A percentile compares a stretch with the other conserved stretches of the same genome.
phyloP scores from a whole-genome alignment of 2,329 filamentous ascomycete genomes.

The Fusarium caatingaense region DNA sequence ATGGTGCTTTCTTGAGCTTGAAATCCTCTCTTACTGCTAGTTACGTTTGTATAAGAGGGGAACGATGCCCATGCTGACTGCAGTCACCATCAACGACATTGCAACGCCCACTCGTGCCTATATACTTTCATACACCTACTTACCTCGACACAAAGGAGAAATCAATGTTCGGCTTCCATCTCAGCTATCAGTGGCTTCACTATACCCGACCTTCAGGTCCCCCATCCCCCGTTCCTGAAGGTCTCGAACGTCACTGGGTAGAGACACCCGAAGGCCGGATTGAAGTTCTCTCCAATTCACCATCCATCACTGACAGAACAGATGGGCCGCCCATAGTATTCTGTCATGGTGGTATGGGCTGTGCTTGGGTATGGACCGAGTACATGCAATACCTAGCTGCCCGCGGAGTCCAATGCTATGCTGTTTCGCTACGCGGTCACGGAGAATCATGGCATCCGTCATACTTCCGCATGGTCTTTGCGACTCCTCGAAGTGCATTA shows the following conservation, averaged over 20 bases:
- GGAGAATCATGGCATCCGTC: slow-evolving; percentile 63
- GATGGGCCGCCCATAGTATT: slow-evolving; percentile 59
- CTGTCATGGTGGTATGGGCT: slow-evolving; percentile 65
- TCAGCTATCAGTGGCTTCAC: slow-evolving; percentile 45
- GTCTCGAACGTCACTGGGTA: slow-evolving; percentile 58
- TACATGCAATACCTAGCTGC: slow-evolving; percentile 62
- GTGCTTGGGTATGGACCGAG: slow-evolving; percentile 63
- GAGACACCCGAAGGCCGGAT: slow-evolving; percentile 58
- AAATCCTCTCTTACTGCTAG: background rate
- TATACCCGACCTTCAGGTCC: slow-evolving; percentile 42
- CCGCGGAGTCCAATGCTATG: slow-evolving; percentile 61
- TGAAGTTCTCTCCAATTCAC: slow-evolving; percentile 61
- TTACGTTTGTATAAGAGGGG: slow-evolving; percentile 16
- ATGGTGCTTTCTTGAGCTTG: background rate
- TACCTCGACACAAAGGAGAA: background rate
- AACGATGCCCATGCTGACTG: background rate
- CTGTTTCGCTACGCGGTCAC: slow-evolving; percentile 64
- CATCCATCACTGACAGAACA: slow-evolving; percentile 30
- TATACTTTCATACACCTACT: background rate
- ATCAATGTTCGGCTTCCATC: slow-evolving; percentile 44
- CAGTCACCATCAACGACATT: background rate
- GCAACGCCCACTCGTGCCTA: background rate
- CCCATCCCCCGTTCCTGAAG: slow-evolving; percentile 47
- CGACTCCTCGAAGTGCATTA: slow-evolving; percentile 56
- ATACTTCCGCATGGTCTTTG: slow-evolving; percentile 61